These are phyloP conservation scores for Ophiorrhiza pumila DNA, from an alignment of 257 asterid genomes.

Conservation along the genomic window DNA sequence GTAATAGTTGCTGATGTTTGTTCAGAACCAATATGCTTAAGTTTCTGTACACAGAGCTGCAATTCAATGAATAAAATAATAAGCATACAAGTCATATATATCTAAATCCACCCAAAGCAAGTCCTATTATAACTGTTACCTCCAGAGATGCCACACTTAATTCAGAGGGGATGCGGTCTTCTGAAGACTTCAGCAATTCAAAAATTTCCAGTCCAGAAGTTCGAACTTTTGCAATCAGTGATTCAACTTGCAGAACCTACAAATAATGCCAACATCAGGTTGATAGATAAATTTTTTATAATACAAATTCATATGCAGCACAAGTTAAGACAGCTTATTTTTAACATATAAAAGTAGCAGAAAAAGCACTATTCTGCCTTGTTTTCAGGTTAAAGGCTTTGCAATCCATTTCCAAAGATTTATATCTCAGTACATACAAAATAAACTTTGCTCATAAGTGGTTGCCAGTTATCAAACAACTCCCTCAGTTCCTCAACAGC, in stretches of 20 bases:
- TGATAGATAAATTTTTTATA: no score
- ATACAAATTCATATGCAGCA: neutral
- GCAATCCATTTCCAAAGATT: neutral
- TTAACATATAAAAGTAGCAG: neutral
- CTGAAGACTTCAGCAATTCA: slow-evolving; percentile 63
- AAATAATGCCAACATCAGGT: slow-evolving; percentile 29
- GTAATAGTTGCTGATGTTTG: slow-evolving; percentile 19
- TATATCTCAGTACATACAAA: slow-evolving; percentile 26
- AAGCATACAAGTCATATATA: neutral
- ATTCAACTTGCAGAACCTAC: slow-evolving; percentile 75
- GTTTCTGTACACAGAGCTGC: slow-evolving; percentile 30
- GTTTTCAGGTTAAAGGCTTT: neutral
- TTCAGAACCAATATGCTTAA: slow-evolving; percentile 29
- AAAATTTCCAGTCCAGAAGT: slow-evolving; percentile 55
- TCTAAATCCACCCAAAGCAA: neutral
- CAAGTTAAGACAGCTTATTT: neutral
- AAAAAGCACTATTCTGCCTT: neutral
- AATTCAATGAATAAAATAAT: slow-evolving; percentile 6
- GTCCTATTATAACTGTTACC: slow-evolving; percentile 41
- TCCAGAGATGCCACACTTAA: slow-evolving; percentile 55
- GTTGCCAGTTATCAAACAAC: slow-evolving; percentile 29
- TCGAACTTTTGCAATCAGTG: slow-evolving; percentile 43
- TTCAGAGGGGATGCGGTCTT: slow-evolving; percentile 42
- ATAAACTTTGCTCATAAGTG: slow-evolving; percentile 30
- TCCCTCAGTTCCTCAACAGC: slow-evolving; percentile 32